Conservation (phyloP, 495 filamentous ascomycete genomes). For the Aspergillus sparsus region DNA sequence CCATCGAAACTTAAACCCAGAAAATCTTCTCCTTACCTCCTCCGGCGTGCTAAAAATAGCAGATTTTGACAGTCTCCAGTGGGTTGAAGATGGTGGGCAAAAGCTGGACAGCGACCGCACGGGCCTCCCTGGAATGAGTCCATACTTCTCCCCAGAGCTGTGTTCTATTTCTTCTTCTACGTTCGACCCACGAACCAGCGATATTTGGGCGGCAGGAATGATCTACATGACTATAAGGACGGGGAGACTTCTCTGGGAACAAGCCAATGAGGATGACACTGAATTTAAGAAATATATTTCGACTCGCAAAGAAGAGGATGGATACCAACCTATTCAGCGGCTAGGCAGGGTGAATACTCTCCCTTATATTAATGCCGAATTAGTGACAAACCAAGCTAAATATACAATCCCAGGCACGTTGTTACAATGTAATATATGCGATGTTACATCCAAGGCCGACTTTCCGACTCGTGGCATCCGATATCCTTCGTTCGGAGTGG, state of each 20-base stretch:
- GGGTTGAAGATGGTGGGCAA: background rate
- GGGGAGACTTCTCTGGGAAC: conserved; percentile 1
- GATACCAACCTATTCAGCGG: background rate
- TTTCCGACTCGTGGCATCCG: conserved; percentile 1
- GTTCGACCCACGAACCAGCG: background rate
- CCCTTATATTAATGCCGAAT: background rate
- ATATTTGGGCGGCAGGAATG: conserved; percentile 12
- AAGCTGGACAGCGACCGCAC: background rate
- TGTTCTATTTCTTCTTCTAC: background rate
- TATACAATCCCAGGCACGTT: conserved; percentile 1
- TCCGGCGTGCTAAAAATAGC: conserved; percentile 2
- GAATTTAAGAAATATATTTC: background rate
- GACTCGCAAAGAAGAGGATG: background rate
- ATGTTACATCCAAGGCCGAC: conserved; percentile 2
- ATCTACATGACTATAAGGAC: conserved; percentile 9
- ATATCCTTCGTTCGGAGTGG: conserved; percentile 11
- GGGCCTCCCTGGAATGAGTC: background rate
- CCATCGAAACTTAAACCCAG: conserved; percentile 2
- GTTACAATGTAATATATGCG: conserved; percentile 5
- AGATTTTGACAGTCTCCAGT: conserved; percentile 2
- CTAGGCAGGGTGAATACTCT: background rate
- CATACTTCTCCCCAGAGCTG: conserved; percentile 9
- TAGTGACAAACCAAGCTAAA: background rate
- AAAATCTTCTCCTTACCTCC: conserved; percentile 8
- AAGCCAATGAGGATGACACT: conserved; percentile 2